Evolutionary conservation across 2,329 filamentous ascomycete genomes (phyloP).

Genomic region (Bertia moriformis): DNA sequence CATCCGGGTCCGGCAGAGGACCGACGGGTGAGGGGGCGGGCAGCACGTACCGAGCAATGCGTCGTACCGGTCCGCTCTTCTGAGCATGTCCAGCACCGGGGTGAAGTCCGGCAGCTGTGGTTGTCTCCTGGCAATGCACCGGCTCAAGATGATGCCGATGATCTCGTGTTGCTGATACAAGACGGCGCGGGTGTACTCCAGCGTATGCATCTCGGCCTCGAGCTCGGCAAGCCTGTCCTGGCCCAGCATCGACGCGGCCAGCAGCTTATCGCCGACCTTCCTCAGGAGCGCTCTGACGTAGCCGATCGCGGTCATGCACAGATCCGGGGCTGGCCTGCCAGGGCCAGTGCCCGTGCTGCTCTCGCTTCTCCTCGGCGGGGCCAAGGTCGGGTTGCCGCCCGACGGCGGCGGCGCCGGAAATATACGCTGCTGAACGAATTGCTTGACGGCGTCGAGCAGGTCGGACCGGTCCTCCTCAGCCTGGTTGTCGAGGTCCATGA

Average conservation of each 20-base stretch:
- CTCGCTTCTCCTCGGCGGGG: conserved; percentile 50
- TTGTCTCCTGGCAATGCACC: conserved; percentile 63
- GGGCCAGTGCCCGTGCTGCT: too few species aligned
- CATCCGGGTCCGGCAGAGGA: too few species aligned
- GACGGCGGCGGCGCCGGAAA: conserved; percentile 34
- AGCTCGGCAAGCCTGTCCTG: conserved; percentile 33
- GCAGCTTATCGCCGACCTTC: conserved; percentile 59
- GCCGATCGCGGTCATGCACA: conserved; percentile 60
- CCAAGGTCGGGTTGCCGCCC: conserved; percentile 26
- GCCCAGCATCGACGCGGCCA: conserved; percentile 62
- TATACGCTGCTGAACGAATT: conserved; percentile 39
- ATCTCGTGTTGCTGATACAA: conserved; percentile 82
- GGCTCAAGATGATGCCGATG: conserved; percentile 64
- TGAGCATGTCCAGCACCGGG: conserved; percentile 52
- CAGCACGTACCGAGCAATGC: conserved; percentile 28
- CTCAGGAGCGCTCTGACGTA: conserved; percentile 66
- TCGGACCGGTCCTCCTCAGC: conserved; percentile 39
- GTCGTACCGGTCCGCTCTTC: conserved; percentile 65
- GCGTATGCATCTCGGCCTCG: conserved; percentile 57
- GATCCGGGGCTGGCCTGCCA: too few species aligned
- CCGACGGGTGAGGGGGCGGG: neutral
- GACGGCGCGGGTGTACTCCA: conserved; percentile 68
- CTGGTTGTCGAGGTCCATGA: conserved; percentile 55
- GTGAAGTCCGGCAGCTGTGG: conserved; percentile 60
- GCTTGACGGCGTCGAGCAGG: conserved; percentile 33